Percentiles rank a stretch among this genome's conserved stretches.
Evolutionary conservation across 164 flowering plant species (phyloP).

Genomic region (Vitis labrusca): DNA sequence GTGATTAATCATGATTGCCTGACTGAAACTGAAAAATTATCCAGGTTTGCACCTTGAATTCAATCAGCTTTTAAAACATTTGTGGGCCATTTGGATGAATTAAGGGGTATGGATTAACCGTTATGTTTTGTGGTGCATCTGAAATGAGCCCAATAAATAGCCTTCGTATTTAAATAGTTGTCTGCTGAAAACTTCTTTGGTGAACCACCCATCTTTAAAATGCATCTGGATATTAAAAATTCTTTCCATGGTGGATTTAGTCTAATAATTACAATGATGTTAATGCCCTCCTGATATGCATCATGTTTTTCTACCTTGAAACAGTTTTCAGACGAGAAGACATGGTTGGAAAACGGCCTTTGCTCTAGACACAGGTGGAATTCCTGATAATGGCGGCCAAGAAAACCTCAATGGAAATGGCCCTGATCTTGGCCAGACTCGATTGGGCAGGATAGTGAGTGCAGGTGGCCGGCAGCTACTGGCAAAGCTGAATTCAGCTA

Average conservation of each 20-base stretch:
- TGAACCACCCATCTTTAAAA: not conserved
- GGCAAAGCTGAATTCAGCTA: conserved; percentile 70
- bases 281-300: not conserved
- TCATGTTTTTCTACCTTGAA: conserved; percentile 1
- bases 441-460: conserved; percentile 79
- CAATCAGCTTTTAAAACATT: not conserved
- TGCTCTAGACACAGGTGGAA: conserved; percentile 71
- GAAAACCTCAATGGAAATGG: conserved; percentile 40
- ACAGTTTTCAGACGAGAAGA: conserved; percentile 41
- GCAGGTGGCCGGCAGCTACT: conserved; percentile 75
- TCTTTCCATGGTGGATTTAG: not conserved
- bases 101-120: not conserved
- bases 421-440: conserved; percentile 61
- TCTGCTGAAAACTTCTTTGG: not conserved
- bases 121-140: not conserved
- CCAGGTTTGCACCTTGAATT: not conserved
- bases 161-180: not conserved
- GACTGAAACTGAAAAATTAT: not conserved
- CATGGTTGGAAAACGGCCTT: conserved; percentile 45
- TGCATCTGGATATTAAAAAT: not conserved
- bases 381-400: conserved; percentile 51
- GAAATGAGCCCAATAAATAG: not conserved
- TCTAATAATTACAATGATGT: not conserved
- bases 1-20: not conserved
- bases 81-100: not conserved